These are phyloP conservation scores for Cynara cardunculus DNA, from an alignment of 129 eudicot species.

Conservation along the genomic window DNA sequence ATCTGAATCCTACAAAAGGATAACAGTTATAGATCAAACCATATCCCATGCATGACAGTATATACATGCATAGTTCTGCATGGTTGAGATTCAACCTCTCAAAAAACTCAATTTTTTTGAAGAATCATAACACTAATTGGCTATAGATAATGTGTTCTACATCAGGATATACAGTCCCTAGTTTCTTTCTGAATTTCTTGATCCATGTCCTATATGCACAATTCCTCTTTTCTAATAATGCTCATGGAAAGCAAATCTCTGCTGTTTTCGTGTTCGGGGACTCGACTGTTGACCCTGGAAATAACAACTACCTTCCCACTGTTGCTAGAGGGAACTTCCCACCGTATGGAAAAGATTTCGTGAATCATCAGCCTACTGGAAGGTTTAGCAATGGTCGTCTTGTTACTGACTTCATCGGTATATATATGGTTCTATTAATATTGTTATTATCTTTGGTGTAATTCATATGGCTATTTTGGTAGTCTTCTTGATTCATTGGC, in stretches of 20 bases:
- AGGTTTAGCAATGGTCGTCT: conserved; percentile 59
- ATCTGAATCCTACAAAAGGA: not conserved
- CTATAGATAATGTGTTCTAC: not conserved
- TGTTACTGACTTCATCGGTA: conserved; percentile 49
- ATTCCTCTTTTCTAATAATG: not conserved
- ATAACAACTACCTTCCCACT: conserved; percentile 48
- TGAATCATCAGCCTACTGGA: conserved; percentile 51
- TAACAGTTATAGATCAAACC: not conserved
- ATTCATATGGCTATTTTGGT: not conserved
- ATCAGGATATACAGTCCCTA: not conserved
- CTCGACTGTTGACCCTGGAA: conserved; percentile 69
- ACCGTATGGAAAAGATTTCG: conserved; percentile 61
- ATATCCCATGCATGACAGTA: not conserved
- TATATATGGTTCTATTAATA: not conserved
- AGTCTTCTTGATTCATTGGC: not conserved
- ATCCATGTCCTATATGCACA: not conserved
- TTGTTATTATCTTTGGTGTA: not conserved
- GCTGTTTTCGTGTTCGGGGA: conserved; percentile 32
- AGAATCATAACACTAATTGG: not conserved
- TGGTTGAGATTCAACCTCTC: not conserved
- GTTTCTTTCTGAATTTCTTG: not conserved
- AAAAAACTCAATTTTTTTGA: not conserved
- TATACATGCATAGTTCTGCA: not conserved
- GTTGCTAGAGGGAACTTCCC: conserved; percentile 40
- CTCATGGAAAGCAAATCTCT: not conserved